Evolutionary conservation across 176 grass and related monocot genomes (phyloP).

Genomic region (Miscanthus lutarioriparius): DNA sequence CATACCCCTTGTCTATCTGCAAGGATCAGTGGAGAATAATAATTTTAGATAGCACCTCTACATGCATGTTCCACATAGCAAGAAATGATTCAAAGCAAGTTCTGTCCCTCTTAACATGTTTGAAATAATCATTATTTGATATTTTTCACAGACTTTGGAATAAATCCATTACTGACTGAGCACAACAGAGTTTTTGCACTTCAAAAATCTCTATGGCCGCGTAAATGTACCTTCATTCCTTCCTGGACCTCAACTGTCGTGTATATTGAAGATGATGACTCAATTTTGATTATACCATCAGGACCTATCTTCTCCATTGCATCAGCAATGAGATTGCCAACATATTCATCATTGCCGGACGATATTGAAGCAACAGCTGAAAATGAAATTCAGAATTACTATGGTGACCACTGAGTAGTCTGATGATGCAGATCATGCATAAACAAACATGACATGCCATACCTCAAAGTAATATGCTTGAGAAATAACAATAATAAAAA

Average conservation of each 20-base stretch:
- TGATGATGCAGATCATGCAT: background rate
- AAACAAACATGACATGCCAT: background rate
- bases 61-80: background rate
- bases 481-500: background rate
- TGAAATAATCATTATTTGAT: background rate
- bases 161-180: background rate
- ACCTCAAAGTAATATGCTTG: background rate
- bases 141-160: background rate
- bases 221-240: constrained; percentile 87
- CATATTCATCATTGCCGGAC: constrained; percentile 88
- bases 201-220: background rate
- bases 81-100: constrained; percentile 10
- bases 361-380: constrained; percentile 88
- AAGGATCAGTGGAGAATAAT: constrained; percentile 28
- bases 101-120: background rate
- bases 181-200: constrained; percentile 9
- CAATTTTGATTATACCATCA: constrained; percentile 92
- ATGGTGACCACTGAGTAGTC: background rate
- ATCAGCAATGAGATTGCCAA: constrained; percentile 87
- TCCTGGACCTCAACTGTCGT: constrained; percentile 86
- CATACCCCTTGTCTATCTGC: constrained; percentile 91
- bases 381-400: constrained; percentile 34
- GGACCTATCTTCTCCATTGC: constrained; percentile 87
- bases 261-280: constrained; percentile 93
- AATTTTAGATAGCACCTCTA: background rate